Conservation (phyloP, 352 stramenopile species). For the Globisporangium paddicum region DNA sequence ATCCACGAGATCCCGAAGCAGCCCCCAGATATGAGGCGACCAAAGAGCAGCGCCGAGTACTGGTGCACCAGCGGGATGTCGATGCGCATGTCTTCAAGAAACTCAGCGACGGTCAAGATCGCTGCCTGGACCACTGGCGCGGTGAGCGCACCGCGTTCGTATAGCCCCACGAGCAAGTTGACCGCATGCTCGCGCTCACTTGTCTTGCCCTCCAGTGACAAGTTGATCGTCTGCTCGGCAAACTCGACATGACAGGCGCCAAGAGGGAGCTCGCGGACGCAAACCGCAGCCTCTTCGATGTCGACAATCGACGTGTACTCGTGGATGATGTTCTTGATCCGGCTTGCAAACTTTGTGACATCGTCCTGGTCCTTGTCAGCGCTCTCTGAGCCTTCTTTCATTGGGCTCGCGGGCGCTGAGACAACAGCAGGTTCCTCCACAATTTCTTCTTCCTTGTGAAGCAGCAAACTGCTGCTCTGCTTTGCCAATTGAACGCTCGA, state of each 20-base stretch:
- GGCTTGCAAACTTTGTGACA: constrained; percentile 42
- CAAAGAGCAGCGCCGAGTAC: constrained; percentile 72
- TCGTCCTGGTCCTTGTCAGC: constrained; percentile 20
- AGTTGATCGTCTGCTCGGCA: constrained; percentile 64
- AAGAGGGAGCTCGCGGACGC: constrained; percentile 61
- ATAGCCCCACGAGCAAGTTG: constrained; percentile 72
- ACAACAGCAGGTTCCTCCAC: constrained; percentile 7
- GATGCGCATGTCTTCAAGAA: constrained; percentile 84
- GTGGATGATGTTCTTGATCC: constrained; percentile 86
- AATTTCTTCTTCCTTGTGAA: constrained; percentile 25
- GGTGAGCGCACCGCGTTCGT: constrained; percentile 57
- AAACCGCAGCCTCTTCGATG: constrained; percentile 66
- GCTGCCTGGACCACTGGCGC: constrained; percentile 70
- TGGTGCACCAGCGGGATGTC: constrained; percentile 81
- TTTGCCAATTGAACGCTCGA: constrained; percentile 77
- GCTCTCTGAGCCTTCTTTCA: background rate
- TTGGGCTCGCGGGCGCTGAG: constrained; percentile 2
- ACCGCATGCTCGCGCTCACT: constrained; percentile 63
- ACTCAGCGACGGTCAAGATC: constrained; percentile 68
- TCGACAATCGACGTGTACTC: constrained; percentile 81
- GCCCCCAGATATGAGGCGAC: constrained; percentile 63
- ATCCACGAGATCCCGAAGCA: constrained; percentile 87
- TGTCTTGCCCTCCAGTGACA: constrained; percentile 70
- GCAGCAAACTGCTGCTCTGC: constrained; percentile 72
- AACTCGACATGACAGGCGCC: constrained; percentile 54